phyloP scores from a whole-genome alignment of 1,139 yeast genomes.

The Pichia sp. region DNA sequence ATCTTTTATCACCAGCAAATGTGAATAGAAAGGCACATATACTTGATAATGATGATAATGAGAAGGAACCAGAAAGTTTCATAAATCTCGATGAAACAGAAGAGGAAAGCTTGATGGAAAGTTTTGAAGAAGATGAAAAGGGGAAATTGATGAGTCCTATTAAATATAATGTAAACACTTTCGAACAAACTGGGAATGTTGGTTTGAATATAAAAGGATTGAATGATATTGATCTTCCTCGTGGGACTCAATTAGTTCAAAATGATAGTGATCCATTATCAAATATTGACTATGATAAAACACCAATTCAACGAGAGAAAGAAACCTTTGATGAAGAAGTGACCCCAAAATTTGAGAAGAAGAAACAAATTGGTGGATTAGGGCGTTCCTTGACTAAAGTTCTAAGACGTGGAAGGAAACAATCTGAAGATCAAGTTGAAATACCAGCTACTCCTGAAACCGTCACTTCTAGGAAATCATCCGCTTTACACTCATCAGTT shows the following conservation, averaged over 20 bases:
- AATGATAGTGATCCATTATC: not conserved
- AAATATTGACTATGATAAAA: not conserved
- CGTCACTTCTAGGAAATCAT: constrained; percentile 11
- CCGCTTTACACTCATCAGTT: not conserved
- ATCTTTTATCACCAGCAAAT: constrained; percentile 8
- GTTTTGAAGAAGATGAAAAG: not conserved
- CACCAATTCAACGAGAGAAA: constrained; percentile 5
- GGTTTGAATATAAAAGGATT: constrained; percentile 12
- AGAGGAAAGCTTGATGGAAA: constrained; percentile 15
- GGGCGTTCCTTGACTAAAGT: constrained; percentile 28
- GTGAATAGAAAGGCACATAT: constrained; percentile 11
- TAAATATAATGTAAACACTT: constrained; percentile 5
- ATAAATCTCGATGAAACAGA: constrained; percentile 21
- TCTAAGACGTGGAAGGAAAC: constrained; percentile 27
- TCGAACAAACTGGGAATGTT: not conserved
- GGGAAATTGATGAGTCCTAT: constrained; percentile 13
- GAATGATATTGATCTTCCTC: not conserved
- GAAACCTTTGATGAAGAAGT: constrained; percentile 3
- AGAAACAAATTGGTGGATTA: constrained; percentile 20
- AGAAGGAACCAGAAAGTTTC: constrained; percentile 21
- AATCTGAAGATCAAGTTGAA: constrained; percentile 7
- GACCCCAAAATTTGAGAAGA: constrained; percentile 14
- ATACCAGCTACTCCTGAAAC: constrained; percentile 12
- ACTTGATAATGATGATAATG: constrained; percentile 11
- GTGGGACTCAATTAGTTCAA: not conserved